phyloP scores from a whole-genome alignment of 2,329 filamentous ascomycete genomes.

The Fusarium concolor region DNA sequence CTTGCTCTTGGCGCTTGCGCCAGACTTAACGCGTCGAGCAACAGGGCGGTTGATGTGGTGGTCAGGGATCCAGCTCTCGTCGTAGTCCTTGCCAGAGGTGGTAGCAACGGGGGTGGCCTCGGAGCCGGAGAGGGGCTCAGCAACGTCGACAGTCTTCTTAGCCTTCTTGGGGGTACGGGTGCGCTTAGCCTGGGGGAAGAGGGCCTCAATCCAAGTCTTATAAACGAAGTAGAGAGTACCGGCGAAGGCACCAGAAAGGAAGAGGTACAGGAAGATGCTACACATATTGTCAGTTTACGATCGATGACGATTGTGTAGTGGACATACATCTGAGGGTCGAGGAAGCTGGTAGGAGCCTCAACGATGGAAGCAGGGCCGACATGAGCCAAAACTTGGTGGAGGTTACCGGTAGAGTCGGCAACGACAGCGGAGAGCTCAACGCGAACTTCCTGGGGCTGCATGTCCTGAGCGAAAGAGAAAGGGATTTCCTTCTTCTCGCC shows the following conservation, averaged over 20 bases:
- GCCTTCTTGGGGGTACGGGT: slow-evolving; percentile 68
- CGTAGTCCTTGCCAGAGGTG: slow-evolving; percentile 78
- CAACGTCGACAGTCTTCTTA: slow-evolving; percentile 74
- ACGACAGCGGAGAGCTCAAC: slow-evolving; percentile 83
- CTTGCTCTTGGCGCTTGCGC: slow-evolving; percentile 61
- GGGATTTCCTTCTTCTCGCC: slow-evolving; percentile 81
- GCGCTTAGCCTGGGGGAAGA: slow-evolving; percentile 92
- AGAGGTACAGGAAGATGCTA: slow-evolving; percentile 97
- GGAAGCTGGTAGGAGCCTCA: slow-evolving; percentile 89
- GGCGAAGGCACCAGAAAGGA: slow-evolving; percentile 82
- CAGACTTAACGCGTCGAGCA: slow-evolving; percentile 73
- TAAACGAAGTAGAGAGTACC: slow-evolving; percentile 96
- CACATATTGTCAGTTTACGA: slow-evolving; percentile 45
- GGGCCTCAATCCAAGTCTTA: slow-evolving; percentile 95
- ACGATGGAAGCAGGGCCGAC: slow-evolving; percentile 88
- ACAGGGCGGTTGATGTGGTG: slow-evolving; percentile 89
- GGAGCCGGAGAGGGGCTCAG: slow-evolving; percentile 72
- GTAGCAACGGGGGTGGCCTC: slow-evolving; percentile 77
- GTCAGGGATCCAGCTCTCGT: slow-evolving; percentile 93
- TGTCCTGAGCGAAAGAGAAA: slow-evolving; percentile 88
- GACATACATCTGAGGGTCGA: slow-evolving; percentile 94
- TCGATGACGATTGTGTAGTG: background rate
- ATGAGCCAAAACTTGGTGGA: slow-evolving; percentile 84
- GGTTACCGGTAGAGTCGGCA: slow-evolving; percentile 70
- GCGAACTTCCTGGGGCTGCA: slow-evolving; percentile 90